Evolutionary conservation across 75 land plant genomes (phyloP).

Genomic region (Picea sitchensis): DNA sequence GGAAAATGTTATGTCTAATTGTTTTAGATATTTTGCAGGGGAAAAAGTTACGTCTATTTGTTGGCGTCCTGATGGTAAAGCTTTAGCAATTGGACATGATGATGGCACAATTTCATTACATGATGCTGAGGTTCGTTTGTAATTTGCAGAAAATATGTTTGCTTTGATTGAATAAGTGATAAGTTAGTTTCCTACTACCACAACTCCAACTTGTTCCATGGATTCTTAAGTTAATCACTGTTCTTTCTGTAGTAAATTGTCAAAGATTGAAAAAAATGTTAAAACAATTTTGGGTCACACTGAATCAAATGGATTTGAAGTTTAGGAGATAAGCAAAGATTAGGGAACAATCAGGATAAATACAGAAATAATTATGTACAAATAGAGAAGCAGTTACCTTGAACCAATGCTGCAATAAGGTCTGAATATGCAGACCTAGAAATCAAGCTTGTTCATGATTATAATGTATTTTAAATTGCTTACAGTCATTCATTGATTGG

Average conservation of each 20-base stretch:
- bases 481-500: not conserved
- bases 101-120: constrained; percentile 86
- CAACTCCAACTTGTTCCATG: not conserved
- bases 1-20: constrained; percentile 50
- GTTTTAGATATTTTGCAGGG: constrained; percentile 34
- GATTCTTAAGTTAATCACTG: not conserved
- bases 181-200: not conserved
- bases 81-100: constrained; percentile 88
- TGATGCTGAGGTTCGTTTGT: constrained; percentile 87
- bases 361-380: no score
- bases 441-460: not conserved
- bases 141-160: not conserved
- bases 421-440: no score
- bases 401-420: no score
- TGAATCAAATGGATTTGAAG: not conserved
- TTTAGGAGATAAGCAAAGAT: not conserved
- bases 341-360: not conserved
- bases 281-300: not conserved
- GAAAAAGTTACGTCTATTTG: constrained; percentile 75
- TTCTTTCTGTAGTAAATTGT: not conserved
- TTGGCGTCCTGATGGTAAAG: constrained; percentile 99
- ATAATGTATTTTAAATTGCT: not conserved
- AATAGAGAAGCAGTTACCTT: no score
- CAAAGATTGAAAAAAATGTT: not conserved
- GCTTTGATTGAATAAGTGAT: not conserved